Conservation (phyloP, 1,139 yeast genomes). For the Suhomyces chickasaworum region DNA sequence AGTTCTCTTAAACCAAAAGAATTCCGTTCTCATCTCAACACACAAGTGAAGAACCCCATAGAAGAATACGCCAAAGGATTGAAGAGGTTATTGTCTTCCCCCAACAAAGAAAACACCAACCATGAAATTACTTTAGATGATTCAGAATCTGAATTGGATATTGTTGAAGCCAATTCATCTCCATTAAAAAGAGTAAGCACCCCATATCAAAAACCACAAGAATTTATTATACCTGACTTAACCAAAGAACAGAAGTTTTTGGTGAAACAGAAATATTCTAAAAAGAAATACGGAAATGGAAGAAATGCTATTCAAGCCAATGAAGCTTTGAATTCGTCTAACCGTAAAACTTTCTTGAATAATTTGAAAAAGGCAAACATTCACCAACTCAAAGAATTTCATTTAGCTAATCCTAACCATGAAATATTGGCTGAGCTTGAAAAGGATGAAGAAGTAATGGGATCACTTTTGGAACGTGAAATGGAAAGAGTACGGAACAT, state of each 20-base stretch:
- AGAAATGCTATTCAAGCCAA: conserved; percentile 3
- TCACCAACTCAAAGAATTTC: conserved; percentile 34
- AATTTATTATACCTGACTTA: conserved; percentile 31
- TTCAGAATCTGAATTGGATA: conserved; percentile 23
- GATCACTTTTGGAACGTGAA: conserved; percentile 61
- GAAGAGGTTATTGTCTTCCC: conserved; percentile 29
- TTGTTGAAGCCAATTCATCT: conserved; percentile 13
- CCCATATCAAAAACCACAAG: conserved; percentile 24
- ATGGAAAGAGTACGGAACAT: conserved; percentile 54
- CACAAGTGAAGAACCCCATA: conserved; percentile 31
- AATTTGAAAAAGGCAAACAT: conserved; percentile 39
- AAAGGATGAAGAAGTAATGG: conserved; percentile 47
- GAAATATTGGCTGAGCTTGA: conserved; percentile 39
- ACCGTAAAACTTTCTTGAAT: conserved; percentile 12
- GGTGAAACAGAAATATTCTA: conserved; percentile 40
- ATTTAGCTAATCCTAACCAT: conserved; percentile 31
- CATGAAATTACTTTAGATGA: conserved; percentile 29
- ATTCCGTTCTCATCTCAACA: not conserved
- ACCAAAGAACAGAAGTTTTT: conserved; percentile 39
- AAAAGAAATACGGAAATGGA: conserved; percentile 19
- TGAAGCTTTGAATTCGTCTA: conserved; percentile 6
- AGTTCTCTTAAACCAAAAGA: conserved; percentile 17
- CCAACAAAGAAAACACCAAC: conserved; percentile 17
- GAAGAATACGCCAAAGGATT: conserved; percentile 40
- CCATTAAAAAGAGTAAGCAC: conserved; percentile 12